These are phyloP conservation scores for Chlamydomonas applanata DNA, from an alignment of 139 green algal species.

Conservation along the genomic window DNA sequence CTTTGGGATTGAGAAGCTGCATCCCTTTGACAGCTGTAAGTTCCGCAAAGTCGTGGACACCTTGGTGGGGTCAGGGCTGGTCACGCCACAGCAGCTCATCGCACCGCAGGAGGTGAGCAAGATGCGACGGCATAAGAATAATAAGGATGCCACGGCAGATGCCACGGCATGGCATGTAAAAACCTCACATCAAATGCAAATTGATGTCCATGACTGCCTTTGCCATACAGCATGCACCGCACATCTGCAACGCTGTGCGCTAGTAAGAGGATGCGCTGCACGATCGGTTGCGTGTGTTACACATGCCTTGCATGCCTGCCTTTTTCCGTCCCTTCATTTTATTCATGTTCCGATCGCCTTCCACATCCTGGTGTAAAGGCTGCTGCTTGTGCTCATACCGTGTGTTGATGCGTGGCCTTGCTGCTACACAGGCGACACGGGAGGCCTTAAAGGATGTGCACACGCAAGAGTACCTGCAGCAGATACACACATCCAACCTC, in stretches of 20 bases:
- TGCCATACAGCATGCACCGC: neutral
- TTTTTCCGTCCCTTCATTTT: too few relatives aligned
- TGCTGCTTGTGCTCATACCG: too few relatives aligned
- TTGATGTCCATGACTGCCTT: neutral
- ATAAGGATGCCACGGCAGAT: neutral
- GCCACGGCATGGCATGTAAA: too few relatives aligned
- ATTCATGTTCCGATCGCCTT: too few relatives aligned
- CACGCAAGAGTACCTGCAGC: slow-evolving; percentile 49
- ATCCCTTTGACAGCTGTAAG: slow-evolving; percentile 82
- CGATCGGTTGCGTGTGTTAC: too few relatives aligned
- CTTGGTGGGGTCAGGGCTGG: too few relatives aligned
- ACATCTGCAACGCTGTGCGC: too few relatives aligned
- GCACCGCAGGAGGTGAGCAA: neutral
- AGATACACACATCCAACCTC: slow-evolving; percentile 43
- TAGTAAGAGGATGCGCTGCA: too few relatives aligned
- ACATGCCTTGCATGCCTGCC: too few relatives aligned
- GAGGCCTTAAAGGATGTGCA: slow-evolving; percentile 56
- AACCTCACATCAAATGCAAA: too few relatives aligned
- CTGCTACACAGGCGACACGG: slow-evolving; percentile 5
- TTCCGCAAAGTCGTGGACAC: slow-evolving; percentile 44
- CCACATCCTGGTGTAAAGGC: too few relatives aligned
- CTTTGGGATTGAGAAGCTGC: slow-evolving; percentile 74
- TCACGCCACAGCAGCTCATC: neutral
- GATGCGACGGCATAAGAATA: neutral
- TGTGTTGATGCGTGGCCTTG: neutral